Percentiles rank a stretch among this genome's conserved stretches.
Evolutionary conservation across 345 rosid genomes (phyloP).

Genomic region (Euclidium syriacum): DNA sequence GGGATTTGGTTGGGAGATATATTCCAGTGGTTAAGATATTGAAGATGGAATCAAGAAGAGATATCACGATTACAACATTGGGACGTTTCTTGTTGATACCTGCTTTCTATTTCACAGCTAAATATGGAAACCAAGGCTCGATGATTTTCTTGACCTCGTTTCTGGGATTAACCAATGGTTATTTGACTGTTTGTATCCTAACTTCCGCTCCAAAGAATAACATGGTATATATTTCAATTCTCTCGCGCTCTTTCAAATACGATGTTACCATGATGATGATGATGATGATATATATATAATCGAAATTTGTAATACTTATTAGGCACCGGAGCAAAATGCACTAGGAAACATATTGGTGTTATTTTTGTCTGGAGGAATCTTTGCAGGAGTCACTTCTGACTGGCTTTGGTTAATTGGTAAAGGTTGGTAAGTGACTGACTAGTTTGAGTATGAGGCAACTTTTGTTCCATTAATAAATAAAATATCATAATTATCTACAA

Average conservation of each 20-base stretch:
- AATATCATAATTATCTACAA: no score
- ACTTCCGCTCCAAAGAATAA: conserved; percentile 52
- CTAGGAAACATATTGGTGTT: conserved; percentile 64
- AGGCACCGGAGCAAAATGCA: conserved; percentile 88
- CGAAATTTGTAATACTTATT: not conserved
- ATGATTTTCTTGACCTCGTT: conserved; percentile 59
- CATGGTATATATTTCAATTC: not conserved
- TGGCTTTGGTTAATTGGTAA: conserved; percentile 78
- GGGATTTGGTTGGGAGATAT: conserved; percentile 60
- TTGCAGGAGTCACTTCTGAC: conserved; percentile 56
- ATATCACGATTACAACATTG: conserved; percentile 42
- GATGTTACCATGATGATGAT: not conserved
- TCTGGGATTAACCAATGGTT: conserved; percentile 59
- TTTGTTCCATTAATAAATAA: no score
- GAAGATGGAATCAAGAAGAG: conserved; percentile 54
- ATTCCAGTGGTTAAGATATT: conserved; percentile 41
- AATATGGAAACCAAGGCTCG: conserved; percentile 69
- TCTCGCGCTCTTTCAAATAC: not conserved
- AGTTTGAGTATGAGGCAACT: not conserved
- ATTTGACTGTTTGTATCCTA: conserved; percentile 67
- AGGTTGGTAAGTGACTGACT: conserved; percentile 1
- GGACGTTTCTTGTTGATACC: conserved; percentile 60
- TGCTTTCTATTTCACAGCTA: conserved; percentile 69
- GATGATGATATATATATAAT: not conserved
- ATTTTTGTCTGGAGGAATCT: conserved; percentile 47